Base-by-base conservation (phyloP, 768 basidiomycete species). In the Gloeopeniophorella convolvens region DNA sequence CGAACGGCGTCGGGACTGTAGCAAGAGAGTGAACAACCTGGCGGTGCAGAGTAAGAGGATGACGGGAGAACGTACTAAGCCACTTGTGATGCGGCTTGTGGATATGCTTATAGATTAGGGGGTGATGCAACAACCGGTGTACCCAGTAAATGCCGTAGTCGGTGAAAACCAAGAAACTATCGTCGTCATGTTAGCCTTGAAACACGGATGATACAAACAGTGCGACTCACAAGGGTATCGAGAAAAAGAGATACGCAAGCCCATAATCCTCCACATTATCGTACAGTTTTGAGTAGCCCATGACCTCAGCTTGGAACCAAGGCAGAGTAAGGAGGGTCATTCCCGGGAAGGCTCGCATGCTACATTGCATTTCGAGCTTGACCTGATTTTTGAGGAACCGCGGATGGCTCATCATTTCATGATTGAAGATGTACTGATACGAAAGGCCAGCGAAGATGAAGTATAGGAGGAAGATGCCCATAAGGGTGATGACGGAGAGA, bases 61-160 rank as follows among this genome's bases (percentile, higher is more conserved):
- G 33, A 34, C 23, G 41, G 36, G 24, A 26, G 15, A 27, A 80
- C 92, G 48, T 66, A 95, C 93, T 81, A 56, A 98, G 73, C 96
- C 96, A 99, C 68, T 89, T 94, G 77, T 99, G 96, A 66, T 99
- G 96, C 1, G 95, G 93, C 67, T 99, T 99, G 68, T 99, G 96
- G 39, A 99, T 60, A 49, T 75, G 70, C 65, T 95, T 98, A 75
- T 99, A 99, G 50, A 96, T 59, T 32, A 74, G 47, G 2, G 95
- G 95, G 51, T 85, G 71, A 64, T 99, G 96, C 48, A 95, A 73
- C 69, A 76, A 75, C 21, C 96, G 82, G 63, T 99, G 96, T n/a
- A 95, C 73, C 93, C 94, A 97, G 66, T 99, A 99, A 56, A 99
- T 89, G 60, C 76, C 72, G 59, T 91, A 89, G 68, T 99, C 96